Evolutionary conservation across 2,329 filamentous ascomycete species (phyloP), one percentile per base, ranked within the genome.

Genomic region (Chrysosphaeria jannelii): DNA sequence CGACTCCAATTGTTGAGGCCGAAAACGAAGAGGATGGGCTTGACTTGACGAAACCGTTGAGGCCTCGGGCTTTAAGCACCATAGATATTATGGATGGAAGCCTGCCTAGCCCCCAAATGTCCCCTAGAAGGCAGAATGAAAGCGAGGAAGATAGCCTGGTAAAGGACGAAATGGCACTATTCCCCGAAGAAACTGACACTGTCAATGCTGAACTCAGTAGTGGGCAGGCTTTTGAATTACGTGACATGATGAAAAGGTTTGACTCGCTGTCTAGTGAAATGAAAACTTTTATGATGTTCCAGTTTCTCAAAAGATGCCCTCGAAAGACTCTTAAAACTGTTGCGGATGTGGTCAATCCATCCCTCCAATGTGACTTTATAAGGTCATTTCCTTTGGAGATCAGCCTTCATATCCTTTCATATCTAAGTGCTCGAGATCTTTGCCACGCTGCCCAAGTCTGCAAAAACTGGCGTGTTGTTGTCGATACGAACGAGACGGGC

Each of bases 251-350:
- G 10, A 72, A 90, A 34, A 66, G 67, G 3, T 97, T 93, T 35
- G 81, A 93, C 40, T 60, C 70, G 5, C 71, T 97, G 55, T 78
- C 81, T 2, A 63, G 72, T 21, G 70, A 85, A 35, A 65, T 97
- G 58, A 85, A 97, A 45, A 72, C 71, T 0, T 89, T 89, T 39
- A 68, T 97, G 46, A 89, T 97, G 65, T 93, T 88, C 39, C 81
- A 97, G 39, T 63, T 97, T 26, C 56, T 97, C 13, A 68, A 75
- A 27, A 60, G 85, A 22, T 93, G 79, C 37, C 63, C 76, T 5
- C 71, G 88, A 33, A 69, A 76, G 20, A 90, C 79, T 0, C 52
- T 97, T 5, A 76, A 85, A 36, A 67, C 89, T 25, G 68, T 97
- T 26, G 78, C 81, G 17, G 67, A 78, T 33, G 66, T 78, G 9